These are phyloP conservation scores for Backusella macrospora DNA, from an alignment of 192 early-diverging fungal species.

Conservation along the genomic window DNA sequence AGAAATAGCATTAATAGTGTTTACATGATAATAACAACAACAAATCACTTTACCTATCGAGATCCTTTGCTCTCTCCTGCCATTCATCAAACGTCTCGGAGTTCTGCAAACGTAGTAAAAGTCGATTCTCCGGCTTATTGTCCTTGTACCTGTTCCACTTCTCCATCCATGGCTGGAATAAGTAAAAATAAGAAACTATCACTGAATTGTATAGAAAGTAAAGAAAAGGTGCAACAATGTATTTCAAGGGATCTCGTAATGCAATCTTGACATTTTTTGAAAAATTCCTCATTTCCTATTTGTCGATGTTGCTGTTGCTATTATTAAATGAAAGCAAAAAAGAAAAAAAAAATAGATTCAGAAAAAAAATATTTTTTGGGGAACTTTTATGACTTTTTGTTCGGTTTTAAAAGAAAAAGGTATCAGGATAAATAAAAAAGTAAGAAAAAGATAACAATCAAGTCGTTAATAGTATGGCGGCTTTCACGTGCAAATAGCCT, in stretches of 20 bases:
- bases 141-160: slow-evolving; percentile 28
- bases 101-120: slow-evolving; percentile 46
- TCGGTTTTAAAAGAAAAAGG: background rate
- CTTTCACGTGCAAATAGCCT: background rate
- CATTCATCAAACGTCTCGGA: slow-evolving; percentile 59
- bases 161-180: slow-evolving; percentile 26
- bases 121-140: slow-evolving; percentile 46
- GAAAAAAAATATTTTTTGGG: too few species aligned
- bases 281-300: background rate
- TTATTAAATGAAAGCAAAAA: background rate
- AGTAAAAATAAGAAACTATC: slow-evolving; percentile 13
- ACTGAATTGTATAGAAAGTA: slow-evolving; percentile 3
- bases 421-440: background rate
- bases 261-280: slow-evolving; percentile 5
- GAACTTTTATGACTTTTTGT: background rate
- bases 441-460: slow-evolving; percentile 2
- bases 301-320: background rate
- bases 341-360: too few species aligned
- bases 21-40: background rate
- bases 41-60: slow-evolving; percentile 46
- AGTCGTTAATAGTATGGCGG: background rate
- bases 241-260: slow-evolving; percentile 25
- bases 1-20: background rate
- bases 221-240: slow-evolving; percentile 21
- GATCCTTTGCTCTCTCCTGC: slow-evolving; percentile 47